Conservation (phyloP, 1,284 basidiomycete species). For the Boletellus sp. region DNA sequence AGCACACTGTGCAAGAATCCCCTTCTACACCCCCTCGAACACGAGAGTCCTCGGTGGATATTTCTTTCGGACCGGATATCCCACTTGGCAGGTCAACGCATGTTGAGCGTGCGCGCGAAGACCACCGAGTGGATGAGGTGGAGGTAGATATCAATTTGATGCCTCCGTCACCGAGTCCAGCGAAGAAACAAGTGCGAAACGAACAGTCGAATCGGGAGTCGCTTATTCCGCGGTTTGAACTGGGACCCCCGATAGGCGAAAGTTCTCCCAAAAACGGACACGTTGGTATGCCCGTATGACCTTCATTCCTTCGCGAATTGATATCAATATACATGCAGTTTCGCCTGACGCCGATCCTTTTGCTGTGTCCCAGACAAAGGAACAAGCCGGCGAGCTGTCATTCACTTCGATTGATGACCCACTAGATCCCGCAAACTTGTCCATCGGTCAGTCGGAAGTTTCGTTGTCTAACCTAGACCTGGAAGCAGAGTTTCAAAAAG, state of each 20-base stretch:
- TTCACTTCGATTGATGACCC: constrained; percentile 34
- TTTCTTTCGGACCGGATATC: constrained; percentile 32
- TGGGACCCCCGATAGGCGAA: constrained; percentile 14
- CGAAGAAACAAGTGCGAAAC: constrained; percentile 33
- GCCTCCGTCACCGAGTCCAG: constrained; percentile 61
- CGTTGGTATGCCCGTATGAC: constrained; percentile 13
- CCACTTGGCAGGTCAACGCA: constrained; percentile 49
- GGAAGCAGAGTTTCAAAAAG: constrained; percentile 29
- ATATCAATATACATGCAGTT: constrained; percentile 8
- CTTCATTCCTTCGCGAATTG: neutral
- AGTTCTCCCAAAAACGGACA: constrained; percentile 21
- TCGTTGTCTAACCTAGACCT: constrained; percentile 31
- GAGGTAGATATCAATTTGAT: constrained; percentile 48
- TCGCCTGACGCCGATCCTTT: constrained; percentile 22
- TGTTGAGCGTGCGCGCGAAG: constrained; percentile 41
- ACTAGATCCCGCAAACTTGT: constrained; percentile 35
- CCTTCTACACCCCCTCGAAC: constrained; percentile 23
- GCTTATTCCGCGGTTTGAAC: constrained; percentile 44
- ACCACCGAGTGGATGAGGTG: constrained; percentile 36
- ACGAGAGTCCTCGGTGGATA: constrained; percentile 16
- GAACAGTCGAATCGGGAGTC: constrained; percentile 24
- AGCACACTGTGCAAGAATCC: constrained; percentile 4
- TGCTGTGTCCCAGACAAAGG: constrained; percentile 19
- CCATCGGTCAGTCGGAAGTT: constrained; percentile 33
- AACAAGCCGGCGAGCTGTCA: constrained; percentile 37